Evolutionary conservation across 352 stramenopile species (phyloP), one percentile per base, ranked within the genome.

Genomic region (Globisporangium carolinianum): DNA sequence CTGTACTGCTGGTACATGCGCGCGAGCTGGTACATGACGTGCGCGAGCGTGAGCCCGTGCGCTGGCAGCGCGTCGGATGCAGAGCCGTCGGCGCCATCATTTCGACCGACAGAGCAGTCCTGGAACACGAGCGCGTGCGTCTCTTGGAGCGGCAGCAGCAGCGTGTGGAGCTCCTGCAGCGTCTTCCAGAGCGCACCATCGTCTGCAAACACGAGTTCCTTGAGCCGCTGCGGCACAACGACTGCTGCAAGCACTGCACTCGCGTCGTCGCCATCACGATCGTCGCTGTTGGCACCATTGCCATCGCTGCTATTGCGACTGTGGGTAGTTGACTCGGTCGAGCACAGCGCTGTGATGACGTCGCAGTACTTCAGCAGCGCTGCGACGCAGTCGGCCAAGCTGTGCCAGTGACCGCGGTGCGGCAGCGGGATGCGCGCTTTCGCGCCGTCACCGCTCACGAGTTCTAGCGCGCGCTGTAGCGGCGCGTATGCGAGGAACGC

Each of bases 11-110:
- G 79, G 50, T 68, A 80, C 74, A 94, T 82, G 1, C 83, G 77
- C 5, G 72, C 79, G 9, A 91, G 71, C 51, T 91, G 79, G 60
- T 91, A 89, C 75, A 89, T 87, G 35, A 91, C 66, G 46, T 91
- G 79, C 32, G 76, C 76, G 3, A 94, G 67, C 39, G 77, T 91
- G 32, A 89, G 66, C 35, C 74, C 75, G 51, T 77, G 62, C 5
- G 69, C 60, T 12, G 69, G 51, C 14, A 66, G 42, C 14, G 10
- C 58, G 37, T 32, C 15, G 5, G 24, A 24, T 24, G 49, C 6
- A 1, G n/a, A 61, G 5, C 68, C 45, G 6, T 17, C 18, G 9
- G 24, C 43, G 15, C 50, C 57, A 1, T 60, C 36, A 3, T 48
- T 60, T 48, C 79, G 71, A 47, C 83, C 59, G 24, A 24, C 24